Evolutionary conservation across 1,284 basidiomycete genomes (phyloP).

Genomic region (Bondarzewia mesenterica): DNA sequence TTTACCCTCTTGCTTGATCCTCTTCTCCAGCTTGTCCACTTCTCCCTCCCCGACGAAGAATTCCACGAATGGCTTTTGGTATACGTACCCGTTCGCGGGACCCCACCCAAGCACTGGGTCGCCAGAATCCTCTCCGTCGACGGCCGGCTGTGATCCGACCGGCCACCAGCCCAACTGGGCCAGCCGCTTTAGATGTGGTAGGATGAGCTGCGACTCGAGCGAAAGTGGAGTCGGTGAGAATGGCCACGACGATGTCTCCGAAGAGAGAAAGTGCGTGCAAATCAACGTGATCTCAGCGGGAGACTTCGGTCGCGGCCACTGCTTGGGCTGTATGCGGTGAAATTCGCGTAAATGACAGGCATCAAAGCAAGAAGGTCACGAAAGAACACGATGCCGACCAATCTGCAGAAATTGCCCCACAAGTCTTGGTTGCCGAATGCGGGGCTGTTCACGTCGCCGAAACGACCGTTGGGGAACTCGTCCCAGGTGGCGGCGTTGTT

Average conservation of each 20-base stretch:
- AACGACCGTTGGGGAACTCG: conserved; percentile 98
- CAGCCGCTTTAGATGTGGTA: conserved; percentile 71
- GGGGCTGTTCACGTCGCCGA: conserved; percentile 95
- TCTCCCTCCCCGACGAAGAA: conserved; percentile 76
- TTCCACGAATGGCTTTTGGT: conserved; percentile 97
- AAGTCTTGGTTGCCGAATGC: conserved; percentile 81
- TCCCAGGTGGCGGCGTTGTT: conserved; percentile 85
- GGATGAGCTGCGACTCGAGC: conserved; percentile 78
- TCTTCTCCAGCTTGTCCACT: conserved; percentile 56
- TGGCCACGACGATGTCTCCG: conserved; percentile 69
- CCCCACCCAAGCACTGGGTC: conserved; percentile 89
- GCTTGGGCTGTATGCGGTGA: conserved; percentile 20
- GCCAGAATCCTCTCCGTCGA: conserved; percentile 72
- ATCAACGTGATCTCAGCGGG: conserved; percentile 69
- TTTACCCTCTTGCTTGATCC: conserved; percentile 44
- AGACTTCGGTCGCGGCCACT: conserved; percentile 79
- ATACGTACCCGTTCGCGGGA: conserved; percentile 86
- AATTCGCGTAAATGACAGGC: neutral
- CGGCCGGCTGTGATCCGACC: conserved; percentile 92
- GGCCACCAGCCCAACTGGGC: conserved; percentile 87
- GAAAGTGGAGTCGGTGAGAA: conserved; percentile 87
- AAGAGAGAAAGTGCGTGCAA: conserved; percentile 76
- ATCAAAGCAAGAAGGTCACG: neutral
- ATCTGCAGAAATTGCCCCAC: conserved; percentile 57
- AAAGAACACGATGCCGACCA: conserved; percentile 33